A percentile compares a stretch with the other conserved stretches of the same genome.
These are phyloP conservation scores for Straminergon stramineum DNA, from an alignment of 225 moss, liverwort and hornwort genomes.

Conservation along the genomic window DNA sequence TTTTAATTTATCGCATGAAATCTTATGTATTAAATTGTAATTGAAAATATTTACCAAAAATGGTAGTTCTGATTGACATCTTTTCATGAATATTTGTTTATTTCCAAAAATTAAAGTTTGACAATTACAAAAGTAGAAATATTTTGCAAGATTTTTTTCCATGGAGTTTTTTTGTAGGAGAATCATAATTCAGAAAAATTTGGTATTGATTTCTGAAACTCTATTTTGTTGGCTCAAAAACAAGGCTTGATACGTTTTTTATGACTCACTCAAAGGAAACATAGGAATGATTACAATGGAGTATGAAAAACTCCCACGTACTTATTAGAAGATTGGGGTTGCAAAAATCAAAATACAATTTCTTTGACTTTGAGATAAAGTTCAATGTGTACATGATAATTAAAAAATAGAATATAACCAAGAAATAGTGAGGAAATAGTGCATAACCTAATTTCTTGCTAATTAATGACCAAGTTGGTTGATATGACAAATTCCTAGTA, in stretches of 20 bases:
- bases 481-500: too few species aligned
- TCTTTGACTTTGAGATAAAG: not conserved
- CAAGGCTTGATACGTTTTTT: fast-evolving
- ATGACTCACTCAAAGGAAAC: too few species aligned
- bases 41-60: fast-evolving
- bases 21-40: too few species aligned
- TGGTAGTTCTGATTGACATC: fast-evolving
- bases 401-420: not conserved
- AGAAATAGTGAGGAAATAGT: not conserved
- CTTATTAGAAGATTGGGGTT: not conserved
- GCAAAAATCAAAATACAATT: not conserved
- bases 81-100: not conserved
- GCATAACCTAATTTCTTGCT: not conserved
- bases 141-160: fast-evolving
- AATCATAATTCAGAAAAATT: fast-evolving
- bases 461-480: not conserved
- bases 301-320: not conserved
- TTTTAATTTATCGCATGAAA: not conserved
- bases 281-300: not conserved
- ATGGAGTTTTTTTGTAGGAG: not conserved
- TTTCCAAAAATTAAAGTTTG: not conserved
- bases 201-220: not conserved
- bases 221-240: fast-evolving
- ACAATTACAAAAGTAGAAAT: not conserved
- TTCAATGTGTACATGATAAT: not conserved